These are phyloP conservation scores for Ephemerocybe angulata DNA, from an alignment of 768 basidiomycete species.

Conservation along the genomic window DNA sequence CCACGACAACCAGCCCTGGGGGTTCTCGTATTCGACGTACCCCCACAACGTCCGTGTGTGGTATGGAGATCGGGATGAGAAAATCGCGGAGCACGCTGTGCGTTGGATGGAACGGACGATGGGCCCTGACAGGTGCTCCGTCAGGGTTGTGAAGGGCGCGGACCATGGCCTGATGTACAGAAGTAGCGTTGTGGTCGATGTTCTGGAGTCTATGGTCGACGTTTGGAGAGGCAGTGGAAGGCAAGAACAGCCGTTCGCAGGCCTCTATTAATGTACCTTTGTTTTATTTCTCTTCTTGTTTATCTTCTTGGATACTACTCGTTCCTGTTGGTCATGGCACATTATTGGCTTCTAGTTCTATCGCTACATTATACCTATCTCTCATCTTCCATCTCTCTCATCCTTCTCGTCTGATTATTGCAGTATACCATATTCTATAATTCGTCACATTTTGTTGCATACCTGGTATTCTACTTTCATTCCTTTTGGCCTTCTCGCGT, in stretches of 20 bases:
- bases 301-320: not conserved
- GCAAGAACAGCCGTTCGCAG: slow-evolving; percentile 6
- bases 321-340: not conserved
- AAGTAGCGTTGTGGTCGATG: slow-evolving; percentile 81
- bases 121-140: slow-evolving; percentile 67
- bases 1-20: slow-evolving; percentile 85
- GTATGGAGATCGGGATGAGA: slow-evolving; percentile 93
- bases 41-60: slow-evolving; percentile 77
- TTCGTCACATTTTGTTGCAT: not conserved
- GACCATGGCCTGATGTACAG: slow-evolving; percentile 95
- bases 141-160: slow-evolving; percentile 82
- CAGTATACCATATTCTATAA: not conserved
- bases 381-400: not conserved
- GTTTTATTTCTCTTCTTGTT: not conserved
- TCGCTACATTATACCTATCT: slow-evolving; percentile 12
- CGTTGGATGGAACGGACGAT: slow-evolving; percentile 89
- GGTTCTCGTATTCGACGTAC: slow-evolving; percentile 82
- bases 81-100: slow-evolving; percentile 87
- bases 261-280: not conserved
- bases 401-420: slow-evolving; percentile 7
- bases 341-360: slow-evolving; percentile 5
- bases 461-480: not conserved
- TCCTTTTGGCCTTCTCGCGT: not conserved
- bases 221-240: slow-evolving; percentile 42
- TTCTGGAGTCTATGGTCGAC: slow-evolving; percentile 65